Base-by-base conservation (phyloP, 371 early-diverging fungal genomes). In the Batkoa obscura region DNA sequence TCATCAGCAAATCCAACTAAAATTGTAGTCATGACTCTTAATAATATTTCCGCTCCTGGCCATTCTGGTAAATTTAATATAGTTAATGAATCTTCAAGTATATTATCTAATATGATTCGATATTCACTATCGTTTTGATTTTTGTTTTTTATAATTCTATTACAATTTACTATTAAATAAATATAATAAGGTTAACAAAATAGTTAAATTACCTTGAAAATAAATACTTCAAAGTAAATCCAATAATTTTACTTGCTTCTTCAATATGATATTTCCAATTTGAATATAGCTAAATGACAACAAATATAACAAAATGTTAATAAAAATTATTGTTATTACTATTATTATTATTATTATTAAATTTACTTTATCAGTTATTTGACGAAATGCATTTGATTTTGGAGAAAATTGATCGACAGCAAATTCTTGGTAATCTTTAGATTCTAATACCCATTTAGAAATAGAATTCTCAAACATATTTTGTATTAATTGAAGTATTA, bases 51-150 rank as follows among this genome's bases (percentile, higher is more conserved):
- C 0, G 94, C 87, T 0, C 73, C 82, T 0, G 95, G 95, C 90
- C 91, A 94, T 43, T 90, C 92, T 3, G 90, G 88, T n/a, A 81
- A 78, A n/a, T 78, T 76, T 15, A 90, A 65, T 0, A 87, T 76
- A 2, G 66, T 59, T 49, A 89, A 62, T 0, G 85, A 63, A 64
- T 94, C 92, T 15, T 79, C 67, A 35, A 91, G 58, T 35, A 91
- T 68, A 39, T 67, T 64, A 17, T 84, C 82, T 15, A 93, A 61
- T 10, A 87, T 66, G 0, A 59, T 59, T n/a, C 80, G 69, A 63
- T 88, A 92, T 41, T 90, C 91, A 0, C 71, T 65, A 15, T 87
- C 82, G 17, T 68, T 70, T 0, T 73, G 62, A 0, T 66, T 60
- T 52, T 66, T 68, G 13, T 71, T 63, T 55, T 77, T 74, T 43